Conservation (phyloP, 1,139 yeast genomes). For the Torulaspora globosa region DNA sequence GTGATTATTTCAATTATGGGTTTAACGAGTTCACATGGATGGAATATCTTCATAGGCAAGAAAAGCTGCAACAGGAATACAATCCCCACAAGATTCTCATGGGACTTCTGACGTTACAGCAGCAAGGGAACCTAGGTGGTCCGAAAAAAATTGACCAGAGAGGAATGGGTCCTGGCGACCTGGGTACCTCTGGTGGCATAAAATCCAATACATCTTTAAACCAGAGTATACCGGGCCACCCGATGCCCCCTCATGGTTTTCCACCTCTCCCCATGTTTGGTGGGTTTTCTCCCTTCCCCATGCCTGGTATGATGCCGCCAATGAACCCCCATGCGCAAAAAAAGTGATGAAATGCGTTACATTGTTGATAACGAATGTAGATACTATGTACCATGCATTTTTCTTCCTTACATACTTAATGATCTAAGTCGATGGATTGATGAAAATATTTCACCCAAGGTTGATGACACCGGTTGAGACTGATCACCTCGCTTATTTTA, state of each 20-base stretch:
- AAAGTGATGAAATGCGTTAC: background rate
- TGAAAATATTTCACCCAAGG: conserved; percentile 58
- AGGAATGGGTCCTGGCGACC: conserved; percentile 10
- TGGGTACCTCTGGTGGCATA: conserved; percentile 10
- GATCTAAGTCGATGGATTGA: conserved; percentile 7
- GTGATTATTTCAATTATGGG: conserved; percentile 94
- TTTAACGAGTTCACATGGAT: conserved; percentile 97
- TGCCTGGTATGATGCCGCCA: conserved; percentile 38
- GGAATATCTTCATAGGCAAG: conserved; percentile 86
- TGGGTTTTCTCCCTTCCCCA: conserved; percentile 36
- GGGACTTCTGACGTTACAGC: conserved; percentile 41
- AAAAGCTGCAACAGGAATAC: conserved; percentile 71
- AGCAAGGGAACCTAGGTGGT: conserved; percentile 36
- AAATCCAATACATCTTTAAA: conserved; percentile 17
- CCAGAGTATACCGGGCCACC: conserved; percentile 21
- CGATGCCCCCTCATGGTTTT: conserved; percentile 32
- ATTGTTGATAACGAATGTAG: background rate
- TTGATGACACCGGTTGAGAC: conserved; percentile 51
- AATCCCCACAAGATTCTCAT: conserved; percentile 51
- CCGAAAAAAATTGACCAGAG: conserved; percentile 13
- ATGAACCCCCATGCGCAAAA: conserved; percentile 23
- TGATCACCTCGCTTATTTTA: conserved; percentile 50
- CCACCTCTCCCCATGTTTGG: conserved; percentile 42
- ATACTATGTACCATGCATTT: conserved; percentile 1
- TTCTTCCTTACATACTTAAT: background rate